These are phyloP conservation scores for Suillus subaureus DNA, from an alignment of 768 basidiomycete species.

Conservation along the genomic window DNA sequence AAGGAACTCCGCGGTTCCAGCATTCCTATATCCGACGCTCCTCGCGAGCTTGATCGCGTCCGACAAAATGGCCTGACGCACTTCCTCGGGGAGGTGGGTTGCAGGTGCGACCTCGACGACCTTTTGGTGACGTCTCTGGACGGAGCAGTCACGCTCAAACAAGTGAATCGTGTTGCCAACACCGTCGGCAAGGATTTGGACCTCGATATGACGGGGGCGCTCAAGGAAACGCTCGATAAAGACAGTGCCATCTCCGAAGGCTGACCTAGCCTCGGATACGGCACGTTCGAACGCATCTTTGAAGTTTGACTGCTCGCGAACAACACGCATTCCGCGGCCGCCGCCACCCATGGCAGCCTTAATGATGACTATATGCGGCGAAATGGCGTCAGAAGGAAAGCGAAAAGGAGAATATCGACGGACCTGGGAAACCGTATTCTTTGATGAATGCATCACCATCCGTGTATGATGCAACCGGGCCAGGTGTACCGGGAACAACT, in stretches of 20 bases:
- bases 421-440: constrained; percentile 93
- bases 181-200: constrained; percentile 90
- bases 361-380: constrained; percentile 77
- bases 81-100: constrained; percentile 87
- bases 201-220: constrained; percentile 96
- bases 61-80: constrained; percentile 81
- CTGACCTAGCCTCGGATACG: constrained; percentile 91
- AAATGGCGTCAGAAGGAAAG: constrained; percentile 10
- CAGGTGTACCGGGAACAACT: constrained; percentile 98
- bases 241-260: constrained; percentile 98
- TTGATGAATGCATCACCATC: constrained; percentile 90
- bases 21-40: constrained; percentile 94
- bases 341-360: constrained; percentile 99
- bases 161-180: constrained; percentile 95
- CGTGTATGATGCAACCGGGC: constrained; percentile 77
- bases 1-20: constrained; percentile 97
- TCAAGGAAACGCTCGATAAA: constrained; percentile 99
- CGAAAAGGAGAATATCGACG: constrained; percentile 17
- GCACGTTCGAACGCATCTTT: constrained; percentile 88
- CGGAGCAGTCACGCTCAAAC: constrained; percentile 99
- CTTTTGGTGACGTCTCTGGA: constrained; percentile 97
- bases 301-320: constrained; percentile 92
- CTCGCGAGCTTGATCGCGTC: constrained; percentile 96
- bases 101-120: constrained; percentile 99
- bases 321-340: constrained; percentile 99